These are phyloP conservation scores for Durio zibethinus DNA, from an alignment of 345 rosid species.

Conservation along the genomic window DNA sequence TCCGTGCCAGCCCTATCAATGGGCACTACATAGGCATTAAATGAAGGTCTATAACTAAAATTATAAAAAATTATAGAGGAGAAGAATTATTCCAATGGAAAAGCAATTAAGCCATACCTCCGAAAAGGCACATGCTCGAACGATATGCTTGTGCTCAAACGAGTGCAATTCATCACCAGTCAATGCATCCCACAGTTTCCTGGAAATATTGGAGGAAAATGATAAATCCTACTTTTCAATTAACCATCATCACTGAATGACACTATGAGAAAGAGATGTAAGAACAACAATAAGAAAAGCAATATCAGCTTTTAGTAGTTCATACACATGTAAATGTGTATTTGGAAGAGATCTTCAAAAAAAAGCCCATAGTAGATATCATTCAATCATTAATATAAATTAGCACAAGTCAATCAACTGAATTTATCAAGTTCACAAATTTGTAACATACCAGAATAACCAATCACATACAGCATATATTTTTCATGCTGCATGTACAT, in stretches of 20 bases:
- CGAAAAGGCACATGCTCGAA: constrained; percentile 87
- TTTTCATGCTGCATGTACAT: not conserved
- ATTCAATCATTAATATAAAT: not conserved
- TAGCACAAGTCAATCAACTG: not conserved
- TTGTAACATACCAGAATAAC: not conserved
- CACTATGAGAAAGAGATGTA: not conserved
- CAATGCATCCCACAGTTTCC: constrained; percentile 94
- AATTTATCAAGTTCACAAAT: not conserved
- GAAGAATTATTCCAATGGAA: not conserved
- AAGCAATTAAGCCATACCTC: constrained; percentile 39
- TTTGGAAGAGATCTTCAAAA: too few relatives aligned
- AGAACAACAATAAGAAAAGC: not conserved
- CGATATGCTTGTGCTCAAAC: constrained; percentile 92
- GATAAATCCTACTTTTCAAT: not conserved
- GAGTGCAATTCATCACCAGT: constrained; percentile 82
- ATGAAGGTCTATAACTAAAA: not conserved
- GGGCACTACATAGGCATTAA: constrained; percentile 1
- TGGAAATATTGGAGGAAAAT: constrained; percentile 27
- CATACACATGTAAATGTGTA: too few relatives aligned
- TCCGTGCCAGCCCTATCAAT: not conserved
- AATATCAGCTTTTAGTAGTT: not conserved
- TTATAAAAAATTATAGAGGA: not conserved
- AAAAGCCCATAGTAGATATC: not conserved
- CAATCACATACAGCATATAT: not conserved
- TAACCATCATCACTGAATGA: not conserved